Evolutionary conservation across 2,329 filamentous ascomycete species (phyloP), one percentile per base, ranked within the genome.

Genomic region (Ophiobolus disseminans): DNA sequence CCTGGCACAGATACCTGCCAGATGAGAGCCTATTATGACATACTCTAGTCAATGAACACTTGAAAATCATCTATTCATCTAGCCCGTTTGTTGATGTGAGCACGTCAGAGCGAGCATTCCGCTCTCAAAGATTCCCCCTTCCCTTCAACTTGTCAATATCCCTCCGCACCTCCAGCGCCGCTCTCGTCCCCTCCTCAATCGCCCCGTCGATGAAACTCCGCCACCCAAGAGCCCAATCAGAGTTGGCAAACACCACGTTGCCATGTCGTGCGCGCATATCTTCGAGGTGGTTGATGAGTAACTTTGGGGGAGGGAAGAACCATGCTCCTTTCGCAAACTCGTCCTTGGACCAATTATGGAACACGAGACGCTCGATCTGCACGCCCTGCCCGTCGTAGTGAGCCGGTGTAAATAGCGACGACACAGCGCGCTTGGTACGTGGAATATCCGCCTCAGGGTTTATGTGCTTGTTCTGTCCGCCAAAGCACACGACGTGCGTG

Each of bases 161-260:
- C 14, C 57, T 62, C 30, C 57, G 59, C 3, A 74, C 61, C 6
- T 61, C 62, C 45, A 62, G 55, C 8, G 71, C 73, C 9, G 68
- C 73, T 32, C 67, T 60, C 1, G 74, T 73, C 0, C 78, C 78
- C 25, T 78, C 75, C 40, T 80, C 76, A 32, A 80, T 79, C 0
- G 78, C 78, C 1, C 78, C 78, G 50, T 81, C 79, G 10, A 80
- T 79, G 30, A 80, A 80, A 17, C 77, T 75, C 0, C 78, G 66
- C 78, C 79, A 80, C 0, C 77, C 78, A 6, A 76, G 54, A 2
- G 77, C 78, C 78, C 78, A 80, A 37, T 81, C 78, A 0, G 77
- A 75, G 42, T 72, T 77, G 0, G 77, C 77, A 66, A 81, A 81
- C 3, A 78, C 52, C 3, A 80, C 58, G 26, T 78, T 77, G 0